These are phyloP conservation scores for Wilcoxina mikolae DNA, from an alignment of 495 filamentous ascomycete genomes.

Conservation along the genomic window DNA sequence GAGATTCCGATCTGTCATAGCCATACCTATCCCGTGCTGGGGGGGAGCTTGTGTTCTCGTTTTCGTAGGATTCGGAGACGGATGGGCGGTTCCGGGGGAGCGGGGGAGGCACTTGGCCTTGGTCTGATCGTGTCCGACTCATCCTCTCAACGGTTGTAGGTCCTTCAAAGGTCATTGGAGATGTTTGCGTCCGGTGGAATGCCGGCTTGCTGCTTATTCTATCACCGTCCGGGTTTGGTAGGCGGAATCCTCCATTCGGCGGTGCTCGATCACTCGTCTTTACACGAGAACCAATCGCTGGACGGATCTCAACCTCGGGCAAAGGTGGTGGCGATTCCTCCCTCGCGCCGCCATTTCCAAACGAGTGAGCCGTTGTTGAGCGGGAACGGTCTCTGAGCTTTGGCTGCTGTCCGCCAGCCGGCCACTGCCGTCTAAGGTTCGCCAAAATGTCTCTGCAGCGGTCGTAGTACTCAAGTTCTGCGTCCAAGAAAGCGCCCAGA, in stretches of 20 bases:
- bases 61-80: constrained; percentile 4
- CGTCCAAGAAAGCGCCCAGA: constrained; percentile 67
- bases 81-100: constrained; percentile 13
- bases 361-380: constrained; percentile 48
- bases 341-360: constrained; percentile 41
- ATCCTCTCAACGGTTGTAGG: constrained; percentile 18
- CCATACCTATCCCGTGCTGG: constrained; percentile 11
- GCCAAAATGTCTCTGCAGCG: constrained; percentile 63
- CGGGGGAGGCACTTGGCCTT: constrained; percentile 19
- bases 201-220: constrained; percentile 15
- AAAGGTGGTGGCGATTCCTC: constrained; percentile 42
- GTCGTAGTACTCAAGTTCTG: constrained; percentile 84
- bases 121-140: constrained; percentile 21
- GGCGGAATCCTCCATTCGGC: constrained; percentile 16
- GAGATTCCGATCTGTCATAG: constrained; percentile 17
- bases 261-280: constrained; percentile 13
- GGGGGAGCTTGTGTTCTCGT: constrained; percentile 17
- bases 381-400: constrained; percentile 37
- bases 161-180: constrained; percentile 17
- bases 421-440: constrained; percentile 55
- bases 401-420: constrained; percentile 30
- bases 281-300: constrained; percentile 25
- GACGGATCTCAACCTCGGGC: constrained; percentile 27
- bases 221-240: constrained; percentile 21
- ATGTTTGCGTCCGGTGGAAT: constrained; percentile 23